Evolutionary conservation across 139 green algal species (phyloP).

Genomic region (Haematococcus lacustris): DNA sequence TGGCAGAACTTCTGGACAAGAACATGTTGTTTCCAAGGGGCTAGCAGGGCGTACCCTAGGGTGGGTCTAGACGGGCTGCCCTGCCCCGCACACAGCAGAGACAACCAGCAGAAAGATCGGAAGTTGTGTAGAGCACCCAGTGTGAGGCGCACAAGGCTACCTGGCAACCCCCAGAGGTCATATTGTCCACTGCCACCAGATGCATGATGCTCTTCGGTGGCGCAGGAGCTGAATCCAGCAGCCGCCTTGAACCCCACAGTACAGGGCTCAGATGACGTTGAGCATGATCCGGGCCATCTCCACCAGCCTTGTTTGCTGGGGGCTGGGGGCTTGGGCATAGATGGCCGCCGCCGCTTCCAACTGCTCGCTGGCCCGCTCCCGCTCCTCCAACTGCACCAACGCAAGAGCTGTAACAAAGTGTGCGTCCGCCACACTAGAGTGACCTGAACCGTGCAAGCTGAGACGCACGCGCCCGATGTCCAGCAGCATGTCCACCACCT

Average conservation of each 20-base stretch:
- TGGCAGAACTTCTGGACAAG: neutral
- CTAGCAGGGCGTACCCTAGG: neutral
- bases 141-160: neutral
- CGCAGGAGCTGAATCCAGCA: neutral
- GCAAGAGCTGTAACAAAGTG: slow-evolving; percentile 45
- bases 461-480: slow-evolving; percentile 39
- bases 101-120: neutral
- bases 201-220: neutral
- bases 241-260: neutral
- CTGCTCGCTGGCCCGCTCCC: slow-evolving; percentile 21
- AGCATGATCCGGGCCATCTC: slow-evolving; percentile 39
- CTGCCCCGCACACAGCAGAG: neutral
- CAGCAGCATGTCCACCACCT: slow-evolving; percentile 67
- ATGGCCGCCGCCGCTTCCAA: slow-evolving; percentile 21
- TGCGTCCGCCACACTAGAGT: slow-evolving; percentile 39
- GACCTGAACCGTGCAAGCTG: slow-evolving; percentile 17
- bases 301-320: slow-evolving; percentile 25
- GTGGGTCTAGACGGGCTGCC: neutral
- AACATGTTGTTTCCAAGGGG: neutral
- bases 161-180: no score
- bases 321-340: slow-evolving; percentile 5
- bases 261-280: slow-evolving; percentile 1
- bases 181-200: neutral
- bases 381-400: slow-evolving; percentile 52
- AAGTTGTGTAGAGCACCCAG: neutral